Evolutionary conservation across 1,139 yeast species (phyloP), one percentile per base, ranked within the genome.

Genomic region (Pichia sp.): DNA sequence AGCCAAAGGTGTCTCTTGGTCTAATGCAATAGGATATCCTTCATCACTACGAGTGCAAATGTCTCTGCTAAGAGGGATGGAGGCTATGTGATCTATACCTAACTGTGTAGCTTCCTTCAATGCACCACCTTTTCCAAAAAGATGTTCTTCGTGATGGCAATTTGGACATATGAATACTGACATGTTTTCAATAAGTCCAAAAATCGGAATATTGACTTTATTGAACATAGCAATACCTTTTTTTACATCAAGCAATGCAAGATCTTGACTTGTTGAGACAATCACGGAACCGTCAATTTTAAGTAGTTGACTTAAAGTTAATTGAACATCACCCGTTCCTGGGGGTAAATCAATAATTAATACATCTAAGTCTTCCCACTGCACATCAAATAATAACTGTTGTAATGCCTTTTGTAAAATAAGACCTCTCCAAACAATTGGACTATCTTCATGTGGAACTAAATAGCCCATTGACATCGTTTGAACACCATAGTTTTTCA

Each of bases 391-490:
- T 22, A 87, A 64, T 20, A 87, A 70, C 60, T 87, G 96, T 56
- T 87, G 89, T 27, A 87, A 65, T 0, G 95, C 96, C 62, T 87
- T 87, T 80, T 85, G 88, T 30, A 87, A 92, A 80, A 87, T 80
- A 41, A 86, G 66, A 0, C 96, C 96, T 52, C 96, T 69, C 96
- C 96, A 87, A 0, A 85, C 94, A 4, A 88, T 76, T 0, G 95
- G 88, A 44, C 74, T 74, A 39, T 73, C 78, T 26, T 85, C 85
- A n/a, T 73, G 68, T 0, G 77, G 72, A 1, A 87, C 77, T 56
- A 87, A 68, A 59, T 82, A 86, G 0, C 96, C 96, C 95, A 87
- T 87, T 0, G 95, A 85, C 96, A 87, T 87, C 6, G 92, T 79
- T 56, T 84, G 82, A 1, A 87, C 63, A 0, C 96, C 96, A 56